These are phyloP conservation scores for Grosmannia clavigera DNA, from an alignment of 2,329 filamentous ascomycete genomes.

Conservation along the genomic window DNA sequence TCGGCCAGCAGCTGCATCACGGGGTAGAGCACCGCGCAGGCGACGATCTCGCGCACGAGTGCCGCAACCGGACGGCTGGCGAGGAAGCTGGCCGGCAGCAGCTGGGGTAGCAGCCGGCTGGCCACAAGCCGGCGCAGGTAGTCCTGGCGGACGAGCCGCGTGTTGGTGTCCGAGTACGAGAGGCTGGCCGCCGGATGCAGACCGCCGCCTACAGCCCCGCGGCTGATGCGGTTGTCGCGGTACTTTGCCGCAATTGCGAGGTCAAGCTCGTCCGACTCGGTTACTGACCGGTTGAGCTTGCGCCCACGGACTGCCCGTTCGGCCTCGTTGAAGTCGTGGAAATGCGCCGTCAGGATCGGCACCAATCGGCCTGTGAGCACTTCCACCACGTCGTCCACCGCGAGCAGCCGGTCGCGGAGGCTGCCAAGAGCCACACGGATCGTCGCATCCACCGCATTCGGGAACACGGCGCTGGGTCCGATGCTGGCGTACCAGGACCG, in stretches of 20 bases:
- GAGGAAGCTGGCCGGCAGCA: slow-evolving; percentile 62
- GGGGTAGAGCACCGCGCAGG: slow-evolving; percentile 80
- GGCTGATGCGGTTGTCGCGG: slow-evolving; percentile 36
- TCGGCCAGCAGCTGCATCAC: slow-evolving; percentile 71
- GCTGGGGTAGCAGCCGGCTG: slow-evolving; percentile 51
- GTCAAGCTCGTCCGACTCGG: slow-evolving; percentile 92
- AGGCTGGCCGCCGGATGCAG: slow-evolving; percentile 78
- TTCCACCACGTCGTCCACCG: slow-evolving; percentile 80
- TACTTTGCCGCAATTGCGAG: slow-evolving; percentile 93
- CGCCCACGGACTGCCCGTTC: slow-evolving; percentile 77
- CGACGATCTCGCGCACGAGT: slow-evolving; percentile 78
- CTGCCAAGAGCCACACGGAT: slow-evolving; percentile 61
- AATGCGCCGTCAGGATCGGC: slow-evolving; percentile 76
- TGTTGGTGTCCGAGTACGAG: slow-evolving; percentile 57
- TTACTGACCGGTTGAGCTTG: slow-evolving; percentile 78
- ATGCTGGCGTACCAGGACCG: slow-evolving; percentile 81
- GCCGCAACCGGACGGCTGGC: slow-evolving; percentile 71
- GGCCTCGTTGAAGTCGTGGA: slow-evolving; percentile 83
- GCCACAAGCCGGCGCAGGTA: slow-evolving; percentile 68
- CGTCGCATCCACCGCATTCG: slow-evolving; percentile 73
- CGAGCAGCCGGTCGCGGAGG: slow-evolving; percentile 58
- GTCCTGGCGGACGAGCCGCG: slow-evolving; percentile 74
- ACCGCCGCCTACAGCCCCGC: slow-evolving; percentile 55
- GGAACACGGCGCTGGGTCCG: slow-evolving; percentile 64
- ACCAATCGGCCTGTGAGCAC: slow-evolving; percentile 70